A percentile compares a stretch with the other conserved stretches of the same genome.
phyloP scores from a whole-genome alignment of 2,329 filamentous ascomycete genomes.

The Massarina eburnea region DNA sequence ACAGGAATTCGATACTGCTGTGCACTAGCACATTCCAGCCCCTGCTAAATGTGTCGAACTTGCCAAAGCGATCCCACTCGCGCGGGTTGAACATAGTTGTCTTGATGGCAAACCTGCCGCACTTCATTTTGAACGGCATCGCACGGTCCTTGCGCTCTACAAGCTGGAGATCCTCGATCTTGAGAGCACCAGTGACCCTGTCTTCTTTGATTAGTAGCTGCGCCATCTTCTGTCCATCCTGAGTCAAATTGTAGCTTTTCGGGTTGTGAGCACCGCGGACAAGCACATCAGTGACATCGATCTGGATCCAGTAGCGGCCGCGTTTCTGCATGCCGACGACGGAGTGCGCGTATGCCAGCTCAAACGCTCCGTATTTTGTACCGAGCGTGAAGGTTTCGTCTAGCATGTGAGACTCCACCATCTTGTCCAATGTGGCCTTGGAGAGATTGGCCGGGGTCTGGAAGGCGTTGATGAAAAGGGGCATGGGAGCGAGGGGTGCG shows the following conservation, averaged over 20 bases:
- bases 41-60: conserved; percentile 25
- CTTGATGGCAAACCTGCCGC: conserved; percentile 29
- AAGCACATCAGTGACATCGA: conserved; percentile 27
- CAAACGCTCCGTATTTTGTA: conserved; percentile 17
- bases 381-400: conserved; percentile 10
- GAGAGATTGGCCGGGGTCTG: conserved; percentile 23
- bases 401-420: conserved; percentile 10
- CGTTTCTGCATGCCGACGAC: conserved; percentile 17
- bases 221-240: conserved; percentile 24
- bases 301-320: conserved; percentile 25
- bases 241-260: conserved; percentile 11
- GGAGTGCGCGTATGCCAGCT: conserved; percentile 30
- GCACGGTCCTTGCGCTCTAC: conserved; percentile 19
- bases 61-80: conserved; percentile 35
- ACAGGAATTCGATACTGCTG: conserved; percentile 12
- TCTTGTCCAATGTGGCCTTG: conserved; percentile 11
- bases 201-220: conserved; percentile 24
- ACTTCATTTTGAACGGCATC: conserved; percentile 29
- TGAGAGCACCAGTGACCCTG: conserved; percentile 5
- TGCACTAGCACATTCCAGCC: conserved; percentile 14
- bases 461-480: conserved; percentile 22
- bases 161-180: conserved; percentile 29
- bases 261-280: conserved; percentile 8
- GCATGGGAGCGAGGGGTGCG: conserved; percentile 24
- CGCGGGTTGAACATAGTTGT: conserved; percentile 25